Percentiles rank a stretch among this genome's conserved stretches.
Evolutionary conservation across 352 stramenopile genomes (phyloP).

Genomic region (Globisporangium spiculum): DNA sequence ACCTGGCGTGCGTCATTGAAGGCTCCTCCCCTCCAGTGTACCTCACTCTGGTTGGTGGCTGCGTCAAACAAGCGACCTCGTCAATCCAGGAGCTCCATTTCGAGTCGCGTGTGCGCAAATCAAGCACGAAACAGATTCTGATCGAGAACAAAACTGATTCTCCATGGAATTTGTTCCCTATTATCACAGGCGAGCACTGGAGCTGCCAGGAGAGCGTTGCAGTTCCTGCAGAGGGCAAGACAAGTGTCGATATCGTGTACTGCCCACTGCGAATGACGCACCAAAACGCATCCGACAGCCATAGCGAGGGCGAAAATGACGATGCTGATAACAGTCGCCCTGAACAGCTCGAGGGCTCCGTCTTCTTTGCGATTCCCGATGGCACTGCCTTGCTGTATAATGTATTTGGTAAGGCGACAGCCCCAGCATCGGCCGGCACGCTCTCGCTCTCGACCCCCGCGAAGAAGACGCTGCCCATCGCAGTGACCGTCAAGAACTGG

Average conservation of each 20-base stretch:
- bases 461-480: constrained; percentile 75
- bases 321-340: constrained; percentile 30
- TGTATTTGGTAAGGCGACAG: constrained; percentile 65
- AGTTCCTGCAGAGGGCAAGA: constrained; percentile 68
- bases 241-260: constrained; percentile 71
- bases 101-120: constrained; percentile 73
- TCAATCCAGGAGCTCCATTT: constrained; percentile 89
- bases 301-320: constrained; percentile 14
- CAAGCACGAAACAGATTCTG: constrained; percentile 48
- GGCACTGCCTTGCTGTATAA: constrained; percentile 88
- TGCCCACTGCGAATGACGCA: constrained; percentile 85
- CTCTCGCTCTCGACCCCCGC: constrained; percentile 59
- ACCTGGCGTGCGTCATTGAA: constrained; percentile 71
- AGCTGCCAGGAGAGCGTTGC: constrained; percentile 76
- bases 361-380: constrained; percentile 91
- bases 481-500: constrained; percentile 87
- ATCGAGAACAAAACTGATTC: constrained; percentile 82
- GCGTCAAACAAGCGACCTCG: constrained; percentile 84
- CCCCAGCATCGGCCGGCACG: constrained; percentile 39
- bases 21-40: constrained; percentile 37
- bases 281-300: not conserved
- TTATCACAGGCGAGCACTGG: constrained; percentile 88
- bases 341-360: constrained; percentile 62
- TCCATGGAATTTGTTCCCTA: constrained; percentile 86
- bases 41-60: constrained; percentile 81